These are phyloP conservation scores for Quercus phellos DNA, from an alignment of 331 rosid species.

Conservation along the genomic window DNA sequence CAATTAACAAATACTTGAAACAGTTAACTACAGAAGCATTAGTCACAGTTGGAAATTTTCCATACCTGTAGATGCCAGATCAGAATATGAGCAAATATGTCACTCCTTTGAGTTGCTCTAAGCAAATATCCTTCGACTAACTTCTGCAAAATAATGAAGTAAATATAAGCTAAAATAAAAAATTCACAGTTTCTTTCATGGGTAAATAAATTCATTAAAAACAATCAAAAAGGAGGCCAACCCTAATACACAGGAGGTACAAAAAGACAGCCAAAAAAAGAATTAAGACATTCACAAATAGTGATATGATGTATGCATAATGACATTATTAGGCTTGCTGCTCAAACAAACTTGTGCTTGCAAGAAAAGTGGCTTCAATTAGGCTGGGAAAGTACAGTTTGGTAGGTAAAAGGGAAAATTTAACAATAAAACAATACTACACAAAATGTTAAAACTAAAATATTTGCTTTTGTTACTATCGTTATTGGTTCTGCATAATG, in stretches of 20 bases:
- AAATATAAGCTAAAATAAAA: conserved; percentile 4
- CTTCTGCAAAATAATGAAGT: conserved; percentile 52
- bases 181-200: background rate
- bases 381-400: background rate
- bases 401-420: background rate
- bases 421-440: background rate
- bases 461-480: background rate
- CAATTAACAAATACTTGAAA: background rate
- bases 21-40: background rate
- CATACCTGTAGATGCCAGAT: conserved; percentile 95
- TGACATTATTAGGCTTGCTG: background rate
- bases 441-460: background rate
- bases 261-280: background rate
- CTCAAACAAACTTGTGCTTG: background rate
- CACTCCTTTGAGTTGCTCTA: conserved; percentile 94
- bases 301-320: conserved; percentile 3
- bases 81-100: conserved; percentile 90
- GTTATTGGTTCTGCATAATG: background rate
- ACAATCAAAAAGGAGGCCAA: too few species aligned
- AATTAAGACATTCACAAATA: background rate
- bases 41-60: background rate
- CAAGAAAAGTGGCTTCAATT: background rate
- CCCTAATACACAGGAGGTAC: too few species aligned
- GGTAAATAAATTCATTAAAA: too few species aligned
- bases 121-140: conserved; percentile 96